Base-by-base conservation (phyloP, 2,329 filamentous ascomycete genomes). In the Sphaerulina populicola region DNA sequence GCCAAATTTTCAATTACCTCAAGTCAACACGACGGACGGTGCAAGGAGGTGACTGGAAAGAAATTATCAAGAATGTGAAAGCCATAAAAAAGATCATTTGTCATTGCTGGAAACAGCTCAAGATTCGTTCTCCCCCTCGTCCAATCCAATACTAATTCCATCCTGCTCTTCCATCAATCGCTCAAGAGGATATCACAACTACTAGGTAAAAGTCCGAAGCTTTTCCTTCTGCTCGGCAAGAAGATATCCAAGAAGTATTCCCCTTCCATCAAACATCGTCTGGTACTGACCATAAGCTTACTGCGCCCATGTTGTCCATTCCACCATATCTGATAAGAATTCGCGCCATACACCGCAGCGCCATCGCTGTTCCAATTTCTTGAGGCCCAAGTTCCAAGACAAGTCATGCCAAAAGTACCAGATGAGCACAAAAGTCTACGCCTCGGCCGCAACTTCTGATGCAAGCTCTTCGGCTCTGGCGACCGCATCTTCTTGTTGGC, bases 401-500 rank as follows among this genome's bases (percentile, higher is more conserved):
- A 37, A 37, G 14, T 7, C 5, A 10, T 5, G 37, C 21, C 39
- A 27, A 15, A 11, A 27, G 18, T 6, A 11, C n/a, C 37, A 14
- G 37, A 39, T 21, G n/a, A 10, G 39, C 31, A n/a, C 6, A 35
- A 27, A 27, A 27, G 37, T 23, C 39, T 41, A 41, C 18, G 39
- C 39, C 39, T 41, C 39, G 18, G 39, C 39, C 21, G 39, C 14
- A 23, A 41, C 18, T 23, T 41, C 39, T 41, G 15, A 12, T 27
- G 39, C 39, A 4, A 41, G 39, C 18, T 44, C 42, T 18, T 18
- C 48, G 33, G 41, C 39, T 29, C 36, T 18, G 18, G 18, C 15
- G 33, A 39, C 41, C 4, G 41, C 36, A 10, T 53, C 44, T n/a
- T 47, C 51, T 30, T 49, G 57, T 27, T 35, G 31, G 21, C 46